These are phyloP conservation scores for Beta corolliflora DNA, from an alignment of 179 eudicot genomes.

Conservation along the genomic window DNA sequence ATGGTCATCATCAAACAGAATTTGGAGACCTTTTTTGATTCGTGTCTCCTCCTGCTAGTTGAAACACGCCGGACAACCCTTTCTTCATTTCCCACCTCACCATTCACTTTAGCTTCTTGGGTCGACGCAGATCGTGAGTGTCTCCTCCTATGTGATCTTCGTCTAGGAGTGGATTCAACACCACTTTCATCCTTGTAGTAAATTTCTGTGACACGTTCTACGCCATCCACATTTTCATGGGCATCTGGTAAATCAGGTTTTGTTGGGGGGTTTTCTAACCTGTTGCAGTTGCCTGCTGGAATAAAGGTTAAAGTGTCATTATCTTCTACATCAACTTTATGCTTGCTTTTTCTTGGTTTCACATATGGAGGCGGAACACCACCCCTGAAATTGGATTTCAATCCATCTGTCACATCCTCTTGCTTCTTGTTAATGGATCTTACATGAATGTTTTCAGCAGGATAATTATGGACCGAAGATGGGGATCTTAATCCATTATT, in stretches of 20 bases:
- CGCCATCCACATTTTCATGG: slow-evolving; percentile 29
- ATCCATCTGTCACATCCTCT: slow-evolving; percentile 44
- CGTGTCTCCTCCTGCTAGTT: slow-evolving; percentile 71
- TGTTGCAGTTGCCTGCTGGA: slow-evolving; percentile 22
- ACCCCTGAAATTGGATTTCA: slow-evolving; percentile 43
- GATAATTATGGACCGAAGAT: slow-evolving; percentile 22
- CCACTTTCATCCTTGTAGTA: slow-evolving; percentile 44
- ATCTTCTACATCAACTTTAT: slow-evolving; percentile 24
- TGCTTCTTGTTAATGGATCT: slow-evolving; percentile 31
- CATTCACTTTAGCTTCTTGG: slow-evolving; percentile 33
- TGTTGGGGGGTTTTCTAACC: slow-evolving; percentile 34
- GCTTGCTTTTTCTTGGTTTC: slow-evolving; percentile 50
- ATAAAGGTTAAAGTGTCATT: slow-evolving; percentile 37
- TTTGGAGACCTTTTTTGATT: slow-evolving; percentile 71
- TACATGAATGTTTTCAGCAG: slow-evolving; percentile 26
- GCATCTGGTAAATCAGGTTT: slow-evolving; percentile 32
- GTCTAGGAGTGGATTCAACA: slow-evolving; percentile 48
- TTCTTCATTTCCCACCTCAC: slow-evolving; percentile 47
- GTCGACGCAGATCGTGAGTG: slow-evolving; percentile 50
- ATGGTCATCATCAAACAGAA: slow-evolving; percentile 60
- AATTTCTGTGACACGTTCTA: slow-evolving; percentile 41
- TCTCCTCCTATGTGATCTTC: slow-evolving; percentile 66
- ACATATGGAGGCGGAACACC: slow-evolving; percentile 72
- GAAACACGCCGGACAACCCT: slow-evolving; percentile 55
- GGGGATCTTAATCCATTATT: slow-evolving; percentile 34